Evolutionary conservation across 108 stramenopile genomes (phyloP).

Genomic region (Mayamaea pseudoterrestris): DNA sequence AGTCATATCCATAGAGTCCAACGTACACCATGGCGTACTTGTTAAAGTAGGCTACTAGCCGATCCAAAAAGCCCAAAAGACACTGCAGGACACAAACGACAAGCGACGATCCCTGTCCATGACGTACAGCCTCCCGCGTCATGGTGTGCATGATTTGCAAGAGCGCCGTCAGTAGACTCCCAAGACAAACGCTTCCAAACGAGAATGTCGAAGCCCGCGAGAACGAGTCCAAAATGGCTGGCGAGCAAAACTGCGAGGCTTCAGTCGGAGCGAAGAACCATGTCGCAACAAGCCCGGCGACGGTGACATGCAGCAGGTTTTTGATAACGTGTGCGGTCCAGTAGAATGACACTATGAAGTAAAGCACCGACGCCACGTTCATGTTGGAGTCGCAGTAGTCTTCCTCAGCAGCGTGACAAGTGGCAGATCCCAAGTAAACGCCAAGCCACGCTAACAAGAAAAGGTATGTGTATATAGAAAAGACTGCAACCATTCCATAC

Average conservation of each 20-base stretch:
- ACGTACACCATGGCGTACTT: conserved; percentile 31
- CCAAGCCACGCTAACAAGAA: neutral
- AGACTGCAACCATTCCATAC: neutral
- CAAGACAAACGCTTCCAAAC: conserved; percentile 74
- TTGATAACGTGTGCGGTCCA: conserved; percentile 65
- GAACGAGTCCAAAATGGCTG: conserved; percentile 34
- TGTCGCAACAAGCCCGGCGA: conserved; percentile 77
- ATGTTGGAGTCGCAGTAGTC: too few relatives aligned
- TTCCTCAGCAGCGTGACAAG: too few relatives aligned
- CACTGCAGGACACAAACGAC: conserved; percentile 32
- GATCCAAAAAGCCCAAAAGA: conserved; percentile 29
- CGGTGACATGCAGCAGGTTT: conserved; percentile 49
- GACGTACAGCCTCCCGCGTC: conserved; percentile 21
- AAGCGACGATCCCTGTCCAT: conserved; percentile 10
- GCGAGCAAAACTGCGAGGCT: conserved; percentile 20
- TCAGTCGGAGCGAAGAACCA: conserved; percentile 81
- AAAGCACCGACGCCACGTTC: too few relatives aligned
- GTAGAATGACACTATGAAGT: conserved; percentile 51
- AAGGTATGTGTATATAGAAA: neutral
- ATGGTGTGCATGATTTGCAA: conserved; percentile 46
- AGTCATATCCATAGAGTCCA: conserved; percentile 69
- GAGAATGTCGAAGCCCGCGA: conserved; percentile 32
- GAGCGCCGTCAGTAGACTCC: conserved; percentile 51
- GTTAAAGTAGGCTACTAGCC: conserved; percentile 23
- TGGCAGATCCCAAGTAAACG: too few relatives aligned